Evolutionary conservation across 805 yeast genomes (phyloP).

Genomic region (Candida lessepsii): DNA sequence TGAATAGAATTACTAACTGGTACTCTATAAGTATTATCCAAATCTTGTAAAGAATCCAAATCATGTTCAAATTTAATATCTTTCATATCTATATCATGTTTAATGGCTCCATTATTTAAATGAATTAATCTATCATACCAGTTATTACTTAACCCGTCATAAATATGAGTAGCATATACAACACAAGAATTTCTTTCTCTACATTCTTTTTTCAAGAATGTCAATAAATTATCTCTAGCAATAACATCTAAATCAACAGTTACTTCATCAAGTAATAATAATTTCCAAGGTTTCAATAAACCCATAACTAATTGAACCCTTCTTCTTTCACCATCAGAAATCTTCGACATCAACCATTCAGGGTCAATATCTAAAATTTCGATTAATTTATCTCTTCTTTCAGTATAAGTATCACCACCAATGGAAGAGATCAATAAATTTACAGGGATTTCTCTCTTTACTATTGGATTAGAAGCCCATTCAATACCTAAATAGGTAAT

Average conservation of each 20-base stretch:
- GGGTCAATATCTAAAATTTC: slow-evolving; percentile 82
- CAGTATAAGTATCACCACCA: slow-evolving; percentile 65
- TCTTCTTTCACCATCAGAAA: slow-evolving; percentile 93
- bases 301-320: slow-evolving; percentile 96
- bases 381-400: slow-evolving; percentile 73
- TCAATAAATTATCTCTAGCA: slow-evolving; percentile 72
- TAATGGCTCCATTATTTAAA: slow-evolving; percentile 61
- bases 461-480: slow-evolving; percentile 92
- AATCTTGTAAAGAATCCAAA: slow-evolving; percentile 6
- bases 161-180: slow-evolving; percentile 93
- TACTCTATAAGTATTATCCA: slow-evolving; percentile 31
- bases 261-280: slow-evolving; percentile 89
- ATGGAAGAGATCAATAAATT: slow-evolving; percentile 72
- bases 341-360: slow-evolving; percentile 86
- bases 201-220: slow-evolving; percentile 75
- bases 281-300: slow-evolving; percentile 82
- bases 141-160: slow-evolving; percentile 78
- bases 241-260: slow-evolving; percentile 95
- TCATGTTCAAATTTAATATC: slow-evolving; percentile 23
- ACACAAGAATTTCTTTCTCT: slow-evolving; percentile 66
- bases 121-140: slow-evolving; percentile 91
- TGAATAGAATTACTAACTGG: slow-evolving; percentile 55
- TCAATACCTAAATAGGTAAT: slow-evolving; percentile 92
- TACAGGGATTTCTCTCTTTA: slow-evolving; percentile 89
- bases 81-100: slow-evolving; percentile 33